These are phyloP conservation scores for Ogataea philodendri DNA, from an alignment of 805 yeast species.

Conservation along the genomic window DNA sequence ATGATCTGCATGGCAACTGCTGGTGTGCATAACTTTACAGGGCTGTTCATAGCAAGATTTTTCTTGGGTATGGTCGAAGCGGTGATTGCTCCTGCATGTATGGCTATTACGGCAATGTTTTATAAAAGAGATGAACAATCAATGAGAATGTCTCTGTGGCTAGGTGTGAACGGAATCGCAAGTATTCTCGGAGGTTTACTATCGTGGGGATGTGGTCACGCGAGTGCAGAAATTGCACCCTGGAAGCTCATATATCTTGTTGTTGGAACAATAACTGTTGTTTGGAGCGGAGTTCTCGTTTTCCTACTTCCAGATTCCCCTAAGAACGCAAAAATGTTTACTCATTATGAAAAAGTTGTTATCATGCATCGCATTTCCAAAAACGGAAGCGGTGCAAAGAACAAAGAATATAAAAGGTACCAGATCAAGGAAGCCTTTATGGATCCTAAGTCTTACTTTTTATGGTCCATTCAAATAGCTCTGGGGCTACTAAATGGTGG, in stretches of 20 bases:
- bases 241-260: constrained; percentile 64
- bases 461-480: no score
- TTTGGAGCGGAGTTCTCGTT: constrained; percentile 46
- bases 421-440: constrained; percentile 24
- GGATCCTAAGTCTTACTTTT: constrained; percentile 21
- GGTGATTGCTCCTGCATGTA: constrained; percentile 35
- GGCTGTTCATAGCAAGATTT: constrained; percentile 35
- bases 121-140: constrained; percentile 37
- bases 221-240: no score
- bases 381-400: constrained; percentile 27
- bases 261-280: constrained; percentile 56
- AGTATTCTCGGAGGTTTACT: constrained; percentile 17
- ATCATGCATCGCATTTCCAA: constrained; percentile 32
- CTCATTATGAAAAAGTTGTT: constrained; percentile 35
- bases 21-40: constrained; percentile 37
- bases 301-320: constrained; percentile 62
- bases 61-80: constrained; percentile 38
- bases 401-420: constrained; percentile 26
- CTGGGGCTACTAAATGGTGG: constrained; percentile 30
- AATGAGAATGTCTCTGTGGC: constrained; percentile 23
- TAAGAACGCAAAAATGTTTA: constrained; percentile 39
- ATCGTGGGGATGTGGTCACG: constrained; percentile 31
- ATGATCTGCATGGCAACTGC: constrained; percentile 33
- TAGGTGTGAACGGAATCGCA: constrained; percentile 14
- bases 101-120: constrained; percentile 29